phyloP scores from a whole-genome alignment of 805 yeast species.

The Metschnikowia santaceciliae region DNA sequence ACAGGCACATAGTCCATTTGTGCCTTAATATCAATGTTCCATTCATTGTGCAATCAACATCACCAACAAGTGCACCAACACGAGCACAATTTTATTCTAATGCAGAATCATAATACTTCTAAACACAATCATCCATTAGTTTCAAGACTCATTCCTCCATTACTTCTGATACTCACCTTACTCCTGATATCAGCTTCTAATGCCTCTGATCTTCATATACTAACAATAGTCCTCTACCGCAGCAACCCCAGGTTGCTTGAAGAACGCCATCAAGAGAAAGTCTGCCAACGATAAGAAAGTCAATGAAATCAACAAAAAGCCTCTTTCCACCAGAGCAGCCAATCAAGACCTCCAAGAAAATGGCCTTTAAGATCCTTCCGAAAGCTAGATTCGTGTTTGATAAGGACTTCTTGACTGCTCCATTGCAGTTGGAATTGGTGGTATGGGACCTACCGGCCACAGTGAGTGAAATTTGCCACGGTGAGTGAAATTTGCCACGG shows the following conservation, averaged over 20 bases:
- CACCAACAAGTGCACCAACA: conserved; percentile 69
- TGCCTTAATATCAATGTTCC: conserved; percentile 70
- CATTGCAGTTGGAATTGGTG: conserved; percentile 67
- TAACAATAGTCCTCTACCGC: conserved; percentile 27
- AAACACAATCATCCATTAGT: too few relatives aligned
- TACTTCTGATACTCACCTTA: too few relatives aligned
- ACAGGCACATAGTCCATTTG: conserved; percentile 64
- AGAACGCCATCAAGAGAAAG: conserved; percentile 81
- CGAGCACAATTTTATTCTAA: conserved; percentile 25
- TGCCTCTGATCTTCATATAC: conserved; percentile 2
- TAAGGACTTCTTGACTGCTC: conserved; percentile 67
- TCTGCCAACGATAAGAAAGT: conserved; percentile 66
- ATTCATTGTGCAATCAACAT: conserved; percentile 94
- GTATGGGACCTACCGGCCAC: conserved; percentile 57
- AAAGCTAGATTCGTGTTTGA: conserved; percentile 52
- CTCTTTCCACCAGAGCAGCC: conserved; percentile 89
- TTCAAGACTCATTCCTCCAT: too few relatives aligned
- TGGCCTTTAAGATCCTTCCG: conserved; percentile 42
- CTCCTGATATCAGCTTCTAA: too few relatives aligned
- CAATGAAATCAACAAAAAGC: conserved; percentile 62
- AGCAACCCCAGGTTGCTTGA: conserved; percentile 75
- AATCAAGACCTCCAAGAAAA: conserved; percentile 36
- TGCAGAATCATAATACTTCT: too few relatives aligned
- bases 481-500: conserved; percentile 23
- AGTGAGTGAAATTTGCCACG: too few relatives aligned